These are phyloP conservation scores for Hypoxylon fragiforme DNA, from an alignment of 495 filamentous ascomycete genomes.

Conservation along the genomic window DNA sequence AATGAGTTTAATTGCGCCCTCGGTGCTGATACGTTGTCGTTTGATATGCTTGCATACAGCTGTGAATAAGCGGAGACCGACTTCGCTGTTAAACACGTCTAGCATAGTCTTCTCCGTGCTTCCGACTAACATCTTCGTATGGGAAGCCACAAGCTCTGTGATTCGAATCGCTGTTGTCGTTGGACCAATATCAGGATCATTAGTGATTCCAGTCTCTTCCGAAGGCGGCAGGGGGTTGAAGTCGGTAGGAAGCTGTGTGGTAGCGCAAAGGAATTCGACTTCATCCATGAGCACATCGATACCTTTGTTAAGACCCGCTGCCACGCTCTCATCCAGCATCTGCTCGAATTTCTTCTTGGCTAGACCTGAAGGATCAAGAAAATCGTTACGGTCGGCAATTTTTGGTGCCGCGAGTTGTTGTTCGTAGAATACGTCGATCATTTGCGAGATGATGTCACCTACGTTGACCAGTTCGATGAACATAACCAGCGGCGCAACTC, in stretches of 20 bases:
- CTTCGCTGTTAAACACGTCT: constrained; percentile 98
- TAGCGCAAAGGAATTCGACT: constrained; percentile 92
- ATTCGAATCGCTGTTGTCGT: constrained; percentile 76
- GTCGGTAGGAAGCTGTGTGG: constrained; percentile 81
- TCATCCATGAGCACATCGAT: constrained; percentile 99
- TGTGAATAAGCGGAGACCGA: constrained; percentile 87
- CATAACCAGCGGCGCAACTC: constrained; percentile 89
- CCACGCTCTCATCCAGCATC: constrained; percentile 96
- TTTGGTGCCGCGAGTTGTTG: constrained; percentile 83
- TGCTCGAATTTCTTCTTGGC: constrained; percentile 99
- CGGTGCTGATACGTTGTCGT: constrained; percentile 86
- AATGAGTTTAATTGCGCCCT: constrained; percentile 90
- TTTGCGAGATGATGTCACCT: constrained; percentile 96
- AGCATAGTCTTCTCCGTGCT: constrained; percentile 96
- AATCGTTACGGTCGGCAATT: constrained; percentile 90
- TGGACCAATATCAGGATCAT: constrained; percentile 72
- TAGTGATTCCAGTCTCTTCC: constrained; percentile 16
- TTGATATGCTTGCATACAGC: constrained; percentile 96
- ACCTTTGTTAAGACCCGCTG: constrained; percentile 92
- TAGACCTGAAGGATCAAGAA: constrained; percentile 84
- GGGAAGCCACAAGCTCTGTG: constrained; percentile 80
- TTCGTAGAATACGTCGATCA: constrained; percentile 99
- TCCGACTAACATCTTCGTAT: constrained; percentile 88
- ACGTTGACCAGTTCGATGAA: constrained; percentile 98
- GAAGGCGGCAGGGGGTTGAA: constrained; percentile 69